These are phyloP conservation scores for Apiospora kogelbergensis DNA, from an alignment of 2,329 filamentous ascomycete species.

Conservation along the genomic window DNA sequence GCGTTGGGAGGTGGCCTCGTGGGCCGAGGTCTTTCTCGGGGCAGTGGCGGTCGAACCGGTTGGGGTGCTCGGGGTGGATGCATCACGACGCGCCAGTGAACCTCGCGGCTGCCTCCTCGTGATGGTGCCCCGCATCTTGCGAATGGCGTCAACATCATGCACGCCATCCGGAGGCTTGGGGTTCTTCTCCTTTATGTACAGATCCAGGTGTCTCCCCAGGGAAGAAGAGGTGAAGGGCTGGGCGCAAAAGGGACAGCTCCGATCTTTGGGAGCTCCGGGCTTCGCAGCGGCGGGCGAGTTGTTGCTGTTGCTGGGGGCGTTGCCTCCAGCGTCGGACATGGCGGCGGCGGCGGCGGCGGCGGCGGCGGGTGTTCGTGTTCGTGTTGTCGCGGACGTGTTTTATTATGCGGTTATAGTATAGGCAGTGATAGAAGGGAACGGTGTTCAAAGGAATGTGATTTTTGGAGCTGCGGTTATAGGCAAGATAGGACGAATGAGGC, in stretches of 20 bases:
- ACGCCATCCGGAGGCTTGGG: slow-evolving; percentile 83
- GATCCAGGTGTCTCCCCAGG: slow-evolving; percentile 87
- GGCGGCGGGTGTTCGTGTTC: neutral
- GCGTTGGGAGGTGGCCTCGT: slow-evolving; percentile 38
- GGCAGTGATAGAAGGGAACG: neutral
- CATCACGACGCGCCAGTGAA: slow-evolving; percentile 59
- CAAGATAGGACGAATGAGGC: neutral
- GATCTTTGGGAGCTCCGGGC: slow-evolving; percentile 71
- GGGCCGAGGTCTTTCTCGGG: too few relatives aligned
- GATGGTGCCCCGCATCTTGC: slow-evolving; percentile 78
- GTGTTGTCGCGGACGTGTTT: neutral
- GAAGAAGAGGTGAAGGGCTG: slow-evolving; percentile 93
- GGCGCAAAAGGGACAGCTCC: slow-evolving; percentile 82
- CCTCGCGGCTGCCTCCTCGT: slow-evolving; percentile 80
- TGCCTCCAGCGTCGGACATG: slow-evolving; percentile 11
- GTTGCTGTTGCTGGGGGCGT: slow-evolving; percentile 18
- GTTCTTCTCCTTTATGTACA: slow-evolving; percentile 93
- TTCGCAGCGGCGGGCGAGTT: slow-evolving; percentile 39
- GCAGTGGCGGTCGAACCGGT: slow-evolving; percentile 30
- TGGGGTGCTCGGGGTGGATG: slow-evolving; percentile 59
- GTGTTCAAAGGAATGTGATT: neutral
- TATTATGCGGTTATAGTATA: neutral
- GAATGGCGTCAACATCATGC: slow-evolving; percentile 88
- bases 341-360: neutral
- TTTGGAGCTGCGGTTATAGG: too few relatives aligned